Base-by-base conservation (phyloP, 805 yeast genomes). In the Starmerella asiatica region DNA sequence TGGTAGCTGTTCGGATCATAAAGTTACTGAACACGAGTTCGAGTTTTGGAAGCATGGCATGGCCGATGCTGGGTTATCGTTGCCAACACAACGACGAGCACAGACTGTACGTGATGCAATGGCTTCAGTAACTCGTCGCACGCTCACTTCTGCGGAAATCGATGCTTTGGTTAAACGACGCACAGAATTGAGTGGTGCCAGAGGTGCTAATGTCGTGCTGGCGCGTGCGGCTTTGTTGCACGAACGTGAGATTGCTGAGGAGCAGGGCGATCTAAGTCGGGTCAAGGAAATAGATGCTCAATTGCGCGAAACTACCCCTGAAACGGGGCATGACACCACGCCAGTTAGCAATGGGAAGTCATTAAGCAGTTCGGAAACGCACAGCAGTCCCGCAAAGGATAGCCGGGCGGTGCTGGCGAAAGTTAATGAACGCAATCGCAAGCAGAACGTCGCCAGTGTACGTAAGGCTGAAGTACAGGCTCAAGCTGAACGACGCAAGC, bases 371-470 rank as follows among this genome's bases (percentile, higher is more conserved):
- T n/a, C n/a, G n/a, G n/a, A n/a, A n/a, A n/a, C n/a, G n/a, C n/a
- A n/a, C n/a, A n/a, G n/a, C n/a, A n/a, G n/a, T n/a, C n/a, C n/a
- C n/a, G n/a, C n/a, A n/a, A n/a, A n/a, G n/a, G n/a, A n/a, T n/a
- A n/a, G n/a, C n/a, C 7, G 18, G 21, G 33, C 16, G 9, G 31
- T 30, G 20, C 44, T 46, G 11, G 23, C 24, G 19, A 35, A 38
- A n/a, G 81, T 85, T 37, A 84, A 85, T 49, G 79, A 80, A 52
- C 75, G 94, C 53, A 91, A 91, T 60, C 72, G 94, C 57, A 79
- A 74, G 51, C 69, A 79, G 47, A 88, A 88, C 59, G 76, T 76
- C 56, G 75, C 75, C 37, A 73, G 72, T 35, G 74, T 85, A 50
- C 76, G 93, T 54, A 69, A 71, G 52, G 95, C 94, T 0, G 96